Conservation (phyloP, 139 green algal genomes). For the Chlamydomonas sphaeroides region DNA sequence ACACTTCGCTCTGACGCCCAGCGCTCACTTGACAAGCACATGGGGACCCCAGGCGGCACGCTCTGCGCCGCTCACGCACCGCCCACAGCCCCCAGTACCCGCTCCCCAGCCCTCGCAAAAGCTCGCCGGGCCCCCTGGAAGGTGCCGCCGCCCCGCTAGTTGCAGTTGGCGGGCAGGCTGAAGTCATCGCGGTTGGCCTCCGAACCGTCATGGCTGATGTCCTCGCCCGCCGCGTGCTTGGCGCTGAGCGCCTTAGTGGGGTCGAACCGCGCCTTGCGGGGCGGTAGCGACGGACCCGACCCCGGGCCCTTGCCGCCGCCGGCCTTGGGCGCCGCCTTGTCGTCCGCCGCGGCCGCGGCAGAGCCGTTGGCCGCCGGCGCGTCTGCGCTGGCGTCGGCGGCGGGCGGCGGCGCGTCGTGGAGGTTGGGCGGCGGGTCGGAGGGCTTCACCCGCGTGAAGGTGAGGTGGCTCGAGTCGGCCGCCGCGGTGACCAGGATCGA, state of each 20-base stretch:
- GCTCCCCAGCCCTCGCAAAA: too few species aligned
- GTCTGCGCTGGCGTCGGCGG: background rate
- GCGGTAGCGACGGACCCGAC: background rate
- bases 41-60: too few species aligned
- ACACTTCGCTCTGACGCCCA: too few species aligned
- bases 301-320: background rate
- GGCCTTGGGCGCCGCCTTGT: too few species aligned
- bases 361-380: background rate
- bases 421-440: background rate
- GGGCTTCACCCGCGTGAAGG: constrained; percentile 26
- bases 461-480: background rate
- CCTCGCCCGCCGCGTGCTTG: constrained; percentile 30
- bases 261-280: constrained; percentile 47
- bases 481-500: constrained; percentile 45
- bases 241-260: constrained; percentile 36
- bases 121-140: too few species aligned
- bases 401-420: background rate
- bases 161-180: constrained; percentile 27
- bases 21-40: too few species aligned
- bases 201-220: constrained; percentile 33
- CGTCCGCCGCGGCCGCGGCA: background rate
- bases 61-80: too few species aligned
- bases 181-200: constrained; percentile 37
- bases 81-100: too few species aligned
- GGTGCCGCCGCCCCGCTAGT: background rate